Base-by-base conservation (phyloP, 805 yeast species). In the Cyberlindnera lachancei region DNA sequence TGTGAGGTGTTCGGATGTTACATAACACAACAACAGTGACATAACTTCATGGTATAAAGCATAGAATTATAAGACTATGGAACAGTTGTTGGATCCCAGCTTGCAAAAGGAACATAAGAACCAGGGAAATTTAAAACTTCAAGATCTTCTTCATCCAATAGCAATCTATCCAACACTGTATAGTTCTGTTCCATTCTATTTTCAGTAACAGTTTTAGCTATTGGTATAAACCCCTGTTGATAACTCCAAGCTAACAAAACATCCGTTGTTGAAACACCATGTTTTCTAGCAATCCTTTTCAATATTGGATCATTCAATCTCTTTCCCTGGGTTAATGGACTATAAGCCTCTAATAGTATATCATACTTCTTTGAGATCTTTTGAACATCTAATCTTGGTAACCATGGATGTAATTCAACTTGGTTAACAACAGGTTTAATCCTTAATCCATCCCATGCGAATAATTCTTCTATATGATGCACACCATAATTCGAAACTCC, bases 401-500 rank as follows among this genome's bases (percentile, higher is more conserved):
- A 57, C 49, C 75, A 73, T 1, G 85, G 76, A 50, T 68, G 76
- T 56, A 65, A 75, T 48, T 81, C 88, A 38, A 81, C 74, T 55
- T 80, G 88, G 50, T 80, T 73, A 20, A 79, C 76, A 36, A 59
- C 65, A 4, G 85, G 84, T 37, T 59, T 63, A 32, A 69, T 50
- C 38, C 55, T 67, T 39, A 73, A 49, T 2, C 64, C 73, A 4
- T 67, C 66, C 79, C 83, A 75, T 3, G 51, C 44, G 27, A 79
- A 59, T 27, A 83, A 56, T 50, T 79, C 80, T 36, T 75, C 68
- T 16, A 83, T 52, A 50, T 77, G 85, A 5, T 55, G 58, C 12
- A 55, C 49, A 29, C 85, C 84, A 47, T 67, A 83, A 58, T 82
- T 82, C 7, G 94, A 82, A n/a, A 84, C 90, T 29, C 94, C 95